Evolutionary conservation across 371 early-diverging fungal species (phyloP).

Genomic region (Actinomortierella wolfii): DNA sequence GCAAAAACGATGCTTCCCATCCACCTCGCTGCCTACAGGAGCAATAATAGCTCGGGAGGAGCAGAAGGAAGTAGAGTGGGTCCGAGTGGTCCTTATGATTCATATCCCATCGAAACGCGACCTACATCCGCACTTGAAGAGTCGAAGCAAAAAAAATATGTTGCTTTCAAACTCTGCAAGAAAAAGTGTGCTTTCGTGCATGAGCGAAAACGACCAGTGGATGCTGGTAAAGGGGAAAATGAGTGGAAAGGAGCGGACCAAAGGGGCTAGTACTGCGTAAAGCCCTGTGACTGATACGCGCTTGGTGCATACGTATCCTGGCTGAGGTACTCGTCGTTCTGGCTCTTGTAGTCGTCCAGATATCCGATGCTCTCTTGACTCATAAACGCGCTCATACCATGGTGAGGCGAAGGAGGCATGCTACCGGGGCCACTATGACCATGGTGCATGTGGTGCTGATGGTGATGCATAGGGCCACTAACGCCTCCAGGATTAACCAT

Average conservation of each 20-base stretch:
- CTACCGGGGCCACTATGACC: conserved; percentile 11
- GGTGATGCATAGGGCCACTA: not conserved
- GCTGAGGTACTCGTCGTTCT: conserved; percentile 59
- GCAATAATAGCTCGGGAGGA: no score
- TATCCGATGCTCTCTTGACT: conserved; percentile 60
- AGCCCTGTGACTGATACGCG: conserved; percentile 52
- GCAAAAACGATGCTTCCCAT: no score
- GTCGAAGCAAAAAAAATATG: no score
- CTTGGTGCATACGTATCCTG: conserved; percentile 50
- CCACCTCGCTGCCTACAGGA: no score
- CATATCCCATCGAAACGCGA: no score
- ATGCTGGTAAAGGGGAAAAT: conserved; percentile 4
- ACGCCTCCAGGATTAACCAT: conserved; percentile 44
- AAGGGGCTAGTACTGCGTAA: conserved; percentile 54
- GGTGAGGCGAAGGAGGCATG: conserved; percentile 7
- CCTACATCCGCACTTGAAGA: no score
- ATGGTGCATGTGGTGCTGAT: conserved; percentile 10
- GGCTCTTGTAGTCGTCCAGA: conserved; percentile 64
- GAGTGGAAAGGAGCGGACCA: not conserved
- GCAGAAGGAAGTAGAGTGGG: no score
- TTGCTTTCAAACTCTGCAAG: no score
- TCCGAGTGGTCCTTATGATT: no score
- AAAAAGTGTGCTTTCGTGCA: no score
- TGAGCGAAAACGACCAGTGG: no score
- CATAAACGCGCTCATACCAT: conserved; percentile 46